Evolutionary conservation across 768 basidiomycete species (phyloP).

Genomic region (Kondoa malvinella): DNA sequence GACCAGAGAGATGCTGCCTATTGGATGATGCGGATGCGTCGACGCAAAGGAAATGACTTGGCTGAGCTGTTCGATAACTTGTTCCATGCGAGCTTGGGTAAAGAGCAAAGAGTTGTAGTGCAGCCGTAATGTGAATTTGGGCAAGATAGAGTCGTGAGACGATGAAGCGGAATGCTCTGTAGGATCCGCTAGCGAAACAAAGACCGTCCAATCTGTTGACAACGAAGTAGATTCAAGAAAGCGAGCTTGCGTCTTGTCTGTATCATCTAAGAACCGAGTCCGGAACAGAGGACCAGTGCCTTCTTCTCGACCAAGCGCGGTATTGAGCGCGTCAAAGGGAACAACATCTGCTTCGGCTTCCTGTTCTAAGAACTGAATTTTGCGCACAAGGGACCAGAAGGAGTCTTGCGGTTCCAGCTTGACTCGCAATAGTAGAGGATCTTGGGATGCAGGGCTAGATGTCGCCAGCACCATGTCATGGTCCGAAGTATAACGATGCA

Average conservation of each 20-base stretch:
- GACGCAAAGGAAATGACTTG: conserved; percentile 56
- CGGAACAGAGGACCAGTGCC: conserved; percentile 58
- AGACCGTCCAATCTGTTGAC: conserved; percentile 83
- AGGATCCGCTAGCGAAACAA: conserved; percentile 38
- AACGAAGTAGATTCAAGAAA: conserved; percentile 64
- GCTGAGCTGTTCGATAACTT: conserved; percentile 70
- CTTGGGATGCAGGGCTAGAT: conserved; percentile 51
- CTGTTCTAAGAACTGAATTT: conserved; percentile 64
- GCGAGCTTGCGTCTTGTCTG: conserved; percentile 47
- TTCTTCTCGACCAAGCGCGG: conserved; percentile 32
- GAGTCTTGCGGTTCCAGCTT: conserved; percentile 68
- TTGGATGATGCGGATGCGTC: conserved; percentile 46
- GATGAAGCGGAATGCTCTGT: conserved; percentile 12
- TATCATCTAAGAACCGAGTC: conserved; percentile 92
- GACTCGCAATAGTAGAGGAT: conserved; percentile 69
- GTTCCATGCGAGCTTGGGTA: conserved; percentile 54
- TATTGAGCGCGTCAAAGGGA: conserved; percentile 60
- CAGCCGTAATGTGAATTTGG: conserved; percentile 54
- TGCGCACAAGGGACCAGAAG: conserved; percentile 71
- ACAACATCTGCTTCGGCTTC: conserved; percentile 67
- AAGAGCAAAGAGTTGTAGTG: conserved; percentile 92
- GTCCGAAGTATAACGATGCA: conserved; percentile 91
- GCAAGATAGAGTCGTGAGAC: conserved; percentile 48
- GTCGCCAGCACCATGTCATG: conserved; percentile 82
- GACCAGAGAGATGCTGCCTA: conserved; percentile 65